Percentiles rank a stretch among this genome's conserved stretches.
Conservation (phyloP, 106 monocot species). For the Dactylorhiza incarnata region DNA sequence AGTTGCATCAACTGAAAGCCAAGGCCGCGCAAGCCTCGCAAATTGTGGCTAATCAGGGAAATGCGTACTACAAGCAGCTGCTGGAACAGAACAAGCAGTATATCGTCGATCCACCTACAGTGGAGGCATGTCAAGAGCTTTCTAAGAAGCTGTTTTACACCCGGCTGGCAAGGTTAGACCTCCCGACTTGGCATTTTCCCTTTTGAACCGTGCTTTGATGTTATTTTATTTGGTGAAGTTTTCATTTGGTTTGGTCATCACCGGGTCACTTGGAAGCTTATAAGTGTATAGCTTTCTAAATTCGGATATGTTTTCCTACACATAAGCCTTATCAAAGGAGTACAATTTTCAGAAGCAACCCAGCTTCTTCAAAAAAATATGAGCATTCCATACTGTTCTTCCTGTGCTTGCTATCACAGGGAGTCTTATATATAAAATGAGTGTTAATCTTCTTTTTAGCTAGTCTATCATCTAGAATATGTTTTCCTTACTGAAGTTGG, state of each 20-base stretch:
- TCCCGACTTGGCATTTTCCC: not conserved
- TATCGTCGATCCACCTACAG: constrained; percentile 10
- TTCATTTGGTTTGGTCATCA: not conserved
- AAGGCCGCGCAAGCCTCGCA: constrained; percentile 10
- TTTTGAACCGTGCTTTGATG: not conserved
- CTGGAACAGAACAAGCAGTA: constrained; percentile 16
- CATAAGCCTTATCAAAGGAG: no score
- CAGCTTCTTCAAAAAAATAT: no score
- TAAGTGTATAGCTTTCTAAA: no score
- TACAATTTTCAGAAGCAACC: no score
- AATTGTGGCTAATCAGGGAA: constrained; percentile 11
- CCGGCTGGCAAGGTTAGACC: constrained; percentile 9
- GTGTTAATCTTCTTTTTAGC: no score
- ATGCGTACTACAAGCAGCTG: constrained; percentile 16
- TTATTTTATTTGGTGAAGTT: not conserved
- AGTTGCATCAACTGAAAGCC: constrained; percentile 5
- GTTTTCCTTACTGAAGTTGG: no score
- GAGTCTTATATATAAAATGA: no score
- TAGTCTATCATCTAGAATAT: no score
- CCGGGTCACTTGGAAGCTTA: no score
- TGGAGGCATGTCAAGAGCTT: constrained; percentile 10
- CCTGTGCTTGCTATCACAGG: no score
- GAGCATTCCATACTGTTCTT: no score
- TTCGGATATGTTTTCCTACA: no score
- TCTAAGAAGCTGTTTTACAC: constrained; percentile 18